Evolutionary conservation across 1,139 yeast genomes (phyloP).

Genomic region (Pichia cactophila): DNA sequence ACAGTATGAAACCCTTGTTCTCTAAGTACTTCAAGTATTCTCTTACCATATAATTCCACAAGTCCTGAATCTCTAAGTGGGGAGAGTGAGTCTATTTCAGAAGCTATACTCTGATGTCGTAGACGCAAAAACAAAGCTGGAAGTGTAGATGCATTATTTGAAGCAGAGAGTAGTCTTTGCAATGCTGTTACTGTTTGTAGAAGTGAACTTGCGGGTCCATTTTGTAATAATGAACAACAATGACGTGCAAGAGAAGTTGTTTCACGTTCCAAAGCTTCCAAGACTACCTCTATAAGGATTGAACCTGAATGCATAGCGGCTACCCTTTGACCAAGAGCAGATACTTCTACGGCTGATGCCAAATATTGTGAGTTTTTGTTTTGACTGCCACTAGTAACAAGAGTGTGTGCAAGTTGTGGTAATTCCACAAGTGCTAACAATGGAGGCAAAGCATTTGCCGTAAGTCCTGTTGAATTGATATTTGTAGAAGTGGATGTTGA

Average conservation of each 20-base stretch:
- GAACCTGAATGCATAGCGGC: not conserved
- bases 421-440: not conserved
- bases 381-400: not conserved
- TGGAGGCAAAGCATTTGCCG: not conserved
- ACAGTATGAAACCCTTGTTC: constrained; percentile 73
- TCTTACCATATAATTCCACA: constrained; percentile 62
- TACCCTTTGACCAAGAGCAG: not conserved
- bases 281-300: not conserved
- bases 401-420: not conserved
- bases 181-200: not conserved
- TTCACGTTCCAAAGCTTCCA: not conserved
- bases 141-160: not conserved
- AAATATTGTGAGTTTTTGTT: not conserved
- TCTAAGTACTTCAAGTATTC: constrained; percentile 75
- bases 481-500: not conserved
- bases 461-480: not conserved
- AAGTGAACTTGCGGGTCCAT: not conserved
- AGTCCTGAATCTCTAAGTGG: constrained; percentile 40
- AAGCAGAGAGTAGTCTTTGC: not conserved
- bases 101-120: constrained; percentile 51
- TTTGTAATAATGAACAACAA: not conserved
- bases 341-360: not conserved
- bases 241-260: not conserved
- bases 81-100: constrained; percentile 48
- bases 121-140: constrained; percentile 40